Conservation (phyloP, 2,329 filamentous ascomycete species). For the Ramularia endophylla region DNA sequence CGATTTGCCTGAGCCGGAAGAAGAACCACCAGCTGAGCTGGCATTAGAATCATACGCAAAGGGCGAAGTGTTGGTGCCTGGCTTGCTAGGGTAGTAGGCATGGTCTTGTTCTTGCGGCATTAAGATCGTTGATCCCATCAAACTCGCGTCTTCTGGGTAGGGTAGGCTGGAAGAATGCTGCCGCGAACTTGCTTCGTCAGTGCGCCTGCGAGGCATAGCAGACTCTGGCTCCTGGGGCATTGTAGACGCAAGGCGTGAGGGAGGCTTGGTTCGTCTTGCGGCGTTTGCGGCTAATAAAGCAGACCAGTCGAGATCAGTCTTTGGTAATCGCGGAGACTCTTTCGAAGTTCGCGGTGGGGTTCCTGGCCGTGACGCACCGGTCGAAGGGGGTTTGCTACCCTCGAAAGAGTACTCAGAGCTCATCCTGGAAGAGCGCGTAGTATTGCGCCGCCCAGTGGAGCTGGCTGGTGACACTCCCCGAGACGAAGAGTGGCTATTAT, state of each 20-base stretch:
- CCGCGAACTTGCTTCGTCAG: constrained; percentile 12
- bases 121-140: constrained; percentile 29
- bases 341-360: constrained; percentile 22
- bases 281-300: constrained; percentile 23
- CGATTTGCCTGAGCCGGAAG: constrained; percentile 3
- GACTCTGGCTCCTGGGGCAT: constrained; percentile 13
- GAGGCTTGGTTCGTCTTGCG: constrained; percentile 19
- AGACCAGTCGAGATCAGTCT: constrained; percentile 30
- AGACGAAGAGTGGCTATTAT: constrained; percentile 21
- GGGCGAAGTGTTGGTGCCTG: constrained; percentile 6
- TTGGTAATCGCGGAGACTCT: constrained; percentile 24
- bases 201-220: constrained; percentile 3
- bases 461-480: constrained; percentile 23
- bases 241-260: constrained; percentile 22
- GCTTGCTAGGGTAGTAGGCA: constrained; percentile 29
- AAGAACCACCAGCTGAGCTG: background rate
- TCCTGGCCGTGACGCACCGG: constrained; percentile 18
- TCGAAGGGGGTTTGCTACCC: constrained; percentile 4
- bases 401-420: constrained; percentile 17
- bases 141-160: constrained; percentile 38
- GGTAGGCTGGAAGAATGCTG: constrained; percentile 32
- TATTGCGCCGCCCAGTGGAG: constrained; percentile 6
- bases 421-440: constrained; percentile 16
- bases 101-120: constrained; percentile 42
- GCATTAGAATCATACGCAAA: background rate